Base-by-base conservation (phyloP, 139 green algal genomes). In the Chlorella sp. region DNA sequence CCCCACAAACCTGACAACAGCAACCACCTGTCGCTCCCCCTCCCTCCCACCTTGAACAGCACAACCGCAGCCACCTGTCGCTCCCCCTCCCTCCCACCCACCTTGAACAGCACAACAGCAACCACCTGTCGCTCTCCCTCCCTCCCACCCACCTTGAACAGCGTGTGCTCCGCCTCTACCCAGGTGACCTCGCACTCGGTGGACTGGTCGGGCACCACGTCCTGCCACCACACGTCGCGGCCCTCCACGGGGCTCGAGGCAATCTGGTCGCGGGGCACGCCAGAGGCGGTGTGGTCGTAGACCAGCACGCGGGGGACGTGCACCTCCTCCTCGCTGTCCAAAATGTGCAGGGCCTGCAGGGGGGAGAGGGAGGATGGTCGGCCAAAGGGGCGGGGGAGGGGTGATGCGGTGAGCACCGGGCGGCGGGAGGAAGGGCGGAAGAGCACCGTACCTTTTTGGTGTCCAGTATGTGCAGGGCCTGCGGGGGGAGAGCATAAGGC, bases 151-250 rank as follows among this genome's bases (percentile, higher is more conserved):
- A 99, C 95, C 94, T 98, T 95, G 93, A 99, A 99, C 37, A 98
- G 94, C 3, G 98, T 96, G 83, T 97, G 93, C 94, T 99, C 97
- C 11, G 97, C 93, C 4, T 95, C 96, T 93, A 99, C 85, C 97
- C 97, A 99, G 91, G 96, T 94, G 69, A 97, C 93, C 15, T 93
- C 83, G 90, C 96, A 99, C 69, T 93, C 81, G 16, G 91, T 86
- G 32, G 92, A 34, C 93, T 97, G 92, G 16, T 87, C 30, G 19
- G 82, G 40, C 9, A 99, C 85, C 36, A 89, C 95, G 53, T 99
- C 96, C 68, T 96, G 85, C 94, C 95, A 99, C 96, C 97, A 99
- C 28, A 96, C 87, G 88, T 99, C 98, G 16, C 96, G 92, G 12
- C 85, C 85, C 85, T 89, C 85, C 85, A 89, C 85, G 5, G 26